Conservation (phyloP, 2,329 filamentous ascomycete species). For the Clonostachys rosea region DNA sequence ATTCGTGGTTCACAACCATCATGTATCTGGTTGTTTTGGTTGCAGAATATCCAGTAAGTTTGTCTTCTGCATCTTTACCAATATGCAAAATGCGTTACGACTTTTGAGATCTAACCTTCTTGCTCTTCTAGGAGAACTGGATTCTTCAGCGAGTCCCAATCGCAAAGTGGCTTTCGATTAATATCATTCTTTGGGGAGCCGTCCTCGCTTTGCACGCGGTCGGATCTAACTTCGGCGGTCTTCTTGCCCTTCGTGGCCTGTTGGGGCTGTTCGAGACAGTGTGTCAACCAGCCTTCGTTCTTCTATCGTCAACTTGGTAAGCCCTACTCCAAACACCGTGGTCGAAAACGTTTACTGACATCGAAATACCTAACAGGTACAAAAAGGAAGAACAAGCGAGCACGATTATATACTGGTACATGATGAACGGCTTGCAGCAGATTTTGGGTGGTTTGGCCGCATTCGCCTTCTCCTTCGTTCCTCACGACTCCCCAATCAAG, state of each 20-base stretch:
- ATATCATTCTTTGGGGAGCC: slow-evolving; percentile 60
- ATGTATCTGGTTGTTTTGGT: slow-evolving; percentile 69
- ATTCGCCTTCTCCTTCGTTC: slow-evolving; percentile 22
- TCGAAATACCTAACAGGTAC: slow-evolving; percentile 29
- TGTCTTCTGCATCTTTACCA: no score
- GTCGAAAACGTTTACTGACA: no score
- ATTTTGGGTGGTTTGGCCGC: slow-evolving; percentile 57
- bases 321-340: no score
- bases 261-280: slow-evolving; percentile 69
- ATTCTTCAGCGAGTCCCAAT: slow-evolving; percentile 58
- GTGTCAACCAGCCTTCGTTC: slow-evolving; percentile 63
- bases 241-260: slow-evolving; percentile 58
- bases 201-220: slow-evolving; percentile 57
- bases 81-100: no score
- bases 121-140: slow-evolving; percentile 28
- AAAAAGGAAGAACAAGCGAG: slow-evolving; percentile 62
- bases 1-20: slow-evolving; percentile 67
- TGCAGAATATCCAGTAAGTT: slow-evolving; percentile 63
- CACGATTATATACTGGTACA: slow-evolving; percentile 63
- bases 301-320: slow-evolving; percentile 62
- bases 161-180: slow-evolving; percentile 61
- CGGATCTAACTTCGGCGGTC: slow-evolving; percentile 52
- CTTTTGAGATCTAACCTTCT: no score
- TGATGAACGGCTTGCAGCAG: slow-evolving; percentile 71
- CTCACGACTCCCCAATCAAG: slow-evolving; percentile 15